Percentiles rank a stretch among this genome's conserved stretches.
phyloP scores from a whole-genome alignment of 129 eudicot species.

The Tanacetum coccineum region DNA sequence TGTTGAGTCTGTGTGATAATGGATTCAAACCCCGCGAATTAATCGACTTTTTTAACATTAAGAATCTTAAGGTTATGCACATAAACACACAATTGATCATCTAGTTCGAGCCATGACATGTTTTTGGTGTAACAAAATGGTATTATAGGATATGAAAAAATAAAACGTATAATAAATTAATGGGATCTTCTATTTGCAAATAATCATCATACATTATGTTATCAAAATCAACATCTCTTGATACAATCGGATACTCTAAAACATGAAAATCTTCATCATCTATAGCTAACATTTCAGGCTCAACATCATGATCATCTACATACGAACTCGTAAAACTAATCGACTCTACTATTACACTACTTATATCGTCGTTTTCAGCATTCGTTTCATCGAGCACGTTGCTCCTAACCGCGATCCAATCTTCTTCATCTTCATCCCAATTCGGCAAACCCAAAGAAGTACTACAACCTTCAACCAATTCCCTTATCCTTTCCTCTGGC shows the following conservation, averaged over 20 bases:
- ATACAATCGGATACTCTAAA: constrained; percentile 23
- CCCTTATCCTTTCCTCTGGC: constrained; percentile 45
- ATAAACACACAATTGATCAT: too few species aligned
- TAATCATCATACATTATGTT: constrained; percentile 16
- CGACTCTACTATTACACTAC: constrained; percentile 15
- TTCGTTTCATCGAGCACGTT: constrained; percentile 20
- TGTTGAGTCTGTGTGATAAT: too few species aligned
- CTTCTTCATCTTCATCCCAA: constrained; percentile 52
- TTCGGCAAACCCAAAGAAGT: constrained; percentile 25
- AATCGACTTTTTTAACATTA: too few species aligned
- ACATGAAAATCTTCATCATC: constrained; percentile 26
- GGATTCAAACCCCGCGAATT: too few species aligned
- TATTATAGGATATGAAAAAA: background rate
- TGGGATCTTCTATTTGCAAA: constrained; percentile 4
- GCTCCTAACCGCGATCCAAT: constrained; percentile 64
- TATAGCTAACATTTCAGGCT: constrained; percentile 25
- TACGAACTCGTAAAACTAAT: background rate
- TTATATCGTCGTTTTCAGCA: constrained; percentile 2
- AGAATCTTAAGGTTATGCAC: too few species aligned
- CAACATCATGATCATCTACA: constrained; percentile 34
- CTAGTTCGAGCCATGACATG: background rate
- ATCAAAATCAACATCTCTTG: constrained; percentile 23
- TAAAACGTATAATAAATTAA: constrained; percentile 15
- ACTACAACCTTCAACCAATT: constrained; percentile 30
- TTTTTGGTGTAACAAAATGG: background rate